These are phyloP conservation scores for Thelonectria discophora DNA, from an alignment of 2,329 filamentous ascomycete species.

Conservation along the genomic window DNA sequence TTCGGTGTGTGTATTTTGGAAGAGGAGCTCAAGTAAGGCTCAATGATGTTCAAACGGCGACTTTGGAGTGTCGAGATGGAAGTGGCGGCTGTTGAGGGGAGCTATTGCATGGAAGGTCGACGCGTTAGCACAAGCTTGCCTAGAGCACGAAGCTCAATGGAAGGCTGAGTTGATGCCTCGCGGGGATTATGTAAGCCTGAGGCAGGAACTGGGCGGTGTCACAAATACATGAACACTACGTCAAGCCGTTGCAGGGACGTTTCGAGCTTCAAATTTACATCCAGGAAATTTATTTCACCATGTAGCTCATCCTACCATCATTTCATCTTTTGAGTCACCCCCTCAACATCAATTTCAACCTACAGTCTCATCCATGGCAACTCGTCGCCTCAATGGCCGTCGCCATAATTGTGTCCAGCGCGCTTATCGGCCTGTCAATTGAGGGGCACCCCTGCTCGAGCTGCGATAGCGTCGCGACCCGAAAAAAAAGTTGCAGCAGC, in stretches of 20 bases:
- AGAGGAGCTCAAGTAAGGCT: conserved; percentile 29
- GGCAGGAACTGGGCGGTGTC: conserved; percentile 39
- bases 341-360: too few species aligned
- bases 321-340: too few species aligned
- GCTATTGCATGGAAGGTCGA: conserved; percentile 45
- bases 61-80: conserved; percentile 19
- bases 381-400: neutral
- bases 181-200: conserved; percentile 42
- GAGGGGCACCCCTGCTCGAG: conserved; percentile 32
- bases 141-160: conserved; percentile 49
- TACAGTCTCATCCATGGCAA: neutral
- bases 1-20: conserved; percentile 15
- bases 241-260: neutral
- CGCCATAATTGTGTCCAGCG: conserved; percentile 33
- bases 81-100: conserved; percentile 34
- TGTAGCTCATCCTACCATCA: too few species aligned
- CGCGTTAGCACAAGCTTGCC: conserved; percentile 61
- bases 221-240: conserved; percentile 14
- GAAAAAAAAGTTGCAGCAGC: conserved; percentile 41
- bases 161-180: conserved; percentile 49
- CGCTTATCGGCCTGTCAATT: conserved; percentile 23
- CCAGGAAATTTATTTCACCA: too few species aligned
- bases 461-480: conserved; percentile 36
- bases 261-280: neutral
- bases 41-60: conserved; percentile 16